phyloP scores from a whole-genome alignment of 768 basidiomycete species.

The Arthromyces matolae region DNA sequence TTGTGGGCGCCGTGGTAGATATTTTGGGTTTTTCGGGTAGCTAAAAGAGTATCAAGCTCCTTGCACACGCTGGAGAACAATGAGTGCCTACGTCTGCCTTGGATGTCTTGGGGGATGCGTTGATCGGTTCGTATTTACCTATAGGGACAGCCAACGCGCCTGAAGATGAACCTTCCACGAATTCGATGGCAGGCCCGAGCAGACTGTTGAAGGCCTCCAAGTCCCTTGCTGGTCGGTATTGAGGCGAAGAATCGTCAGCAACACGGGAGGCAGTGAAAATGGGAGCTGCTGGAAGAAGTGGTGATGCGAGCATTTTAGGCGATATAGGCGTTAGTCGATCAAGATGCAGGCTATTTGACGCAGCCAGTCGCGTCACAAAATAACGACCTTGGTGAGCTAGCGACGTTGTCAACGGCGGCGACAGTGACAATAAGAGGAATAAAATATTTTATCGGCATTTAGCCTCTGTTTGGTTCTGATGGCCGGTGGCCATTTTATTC shows the following conservation, averaged over 20 bases:
- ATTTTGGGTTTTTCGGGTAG: constrained; percentile 15
- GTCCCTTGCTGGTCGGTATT: constrained; percentile 66
- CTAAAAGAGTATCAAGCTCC: too few species aligned
- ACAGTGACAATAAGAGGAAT: background rate
- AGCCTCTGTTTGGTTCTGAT: constrained; percentile 15
- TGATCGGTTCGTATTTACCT: constrained; percentile 81
- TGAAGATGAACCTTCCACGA: constrained; percentile 80
- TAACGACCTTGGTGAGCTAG: constrained; percentile 6
- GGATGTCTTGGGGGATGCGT: constrained; percentile 53
- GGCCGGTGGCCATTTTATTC: constrained; percentile 5
- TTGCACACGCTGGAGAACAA: too few species aligned
- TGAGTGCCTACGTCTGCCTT: constrained; percentile 44
- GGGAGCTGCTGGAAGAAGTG: constrained; percentile 47
- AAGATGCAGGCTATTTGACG: background rate
- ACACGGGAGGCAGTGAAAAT: constrained; percentile 48
- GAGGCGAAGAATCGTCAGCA: constrained; percentile 44
- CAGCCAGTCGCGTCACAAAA: constrained; percentile 9
- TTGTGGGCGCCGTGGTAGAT: constrained; percentile 16
- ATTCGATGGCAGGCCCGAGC: constrained; percentile 79
- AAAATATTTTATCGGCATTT: constrained; percentile 14
- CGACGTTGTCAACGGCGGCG: background rate
- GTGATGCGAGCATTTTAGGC: constrained; percentile 62
- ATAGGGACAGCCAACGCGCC: constrained; percentile 68
- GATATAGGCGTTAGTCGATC: background rate
- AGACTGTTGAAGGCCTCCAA: constrained; percentile 72